Evolutionary conservation across 2,329 filamentous ascomycete species (phyloP), one percentile per base, ranked within the genome.

Genomic region (Acarospora socialis): DNA sequence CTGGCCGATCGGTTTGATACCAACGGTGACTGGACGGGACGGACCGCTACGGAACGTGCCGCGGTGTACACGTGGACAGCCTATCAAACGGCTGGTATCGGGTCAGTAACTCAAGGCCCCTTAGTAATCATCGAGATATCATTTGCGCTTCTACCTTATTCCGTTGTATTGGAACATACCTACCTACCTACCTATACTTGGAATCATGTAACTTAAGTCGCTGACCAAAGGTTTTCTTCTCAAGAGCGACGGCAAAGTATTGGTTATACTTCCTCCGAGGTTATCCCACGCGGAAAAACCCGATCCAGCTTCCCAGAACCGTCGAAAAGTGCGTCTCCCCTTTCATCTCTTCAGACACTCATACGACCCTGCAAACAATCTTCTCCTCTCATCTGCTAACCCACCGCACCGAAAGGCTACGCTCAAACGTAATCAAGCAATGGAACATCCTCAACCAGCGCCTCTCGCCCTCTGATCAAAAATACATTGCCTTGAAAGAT

Each of bases 61-160:
- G 33, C 33, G 7, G 40, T 58, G 1, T 19, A 50, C 2, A 44
- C 45, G 7, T 57, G 53, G 54, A 50, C 47, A 0, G 47, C 49
- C 5, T 55, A 52, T 33, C 51, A 58, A 31, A 57, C 52, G 4
- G 53, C 55, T 5, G 52, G 48, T 0, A 31, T 57, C 5, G 52
- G 53, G 52, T 52, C 33, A 42, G n/a, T n/a, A n/a, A n/a, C n/a
- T n/a, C n/a, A n/a, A n/a, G n/a, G n/a, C n/a, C n/a, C n/a, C n/a
- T n/a, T n/a, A n/a, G n/a, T n/a, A n/a, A n/a, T n/a, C n/a, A n/a
- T n/a, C n/a, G n/a, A n/a, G n/a, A n/a, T n/a, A n/a, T n/a, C n/a
- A n/a, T n/a, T n/a, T n/a, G n/a, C n/a, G n/a, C n/a, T n/a, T n/a
- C n/a, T n/a, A n/a, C n/a, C n/a, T n/a, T n/a, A n/a, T n/a, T n/a